phyloP scores from a whole-genome alignment of 352 stramenopile genomes.

The Phytophthora ohioensis region DNA sequence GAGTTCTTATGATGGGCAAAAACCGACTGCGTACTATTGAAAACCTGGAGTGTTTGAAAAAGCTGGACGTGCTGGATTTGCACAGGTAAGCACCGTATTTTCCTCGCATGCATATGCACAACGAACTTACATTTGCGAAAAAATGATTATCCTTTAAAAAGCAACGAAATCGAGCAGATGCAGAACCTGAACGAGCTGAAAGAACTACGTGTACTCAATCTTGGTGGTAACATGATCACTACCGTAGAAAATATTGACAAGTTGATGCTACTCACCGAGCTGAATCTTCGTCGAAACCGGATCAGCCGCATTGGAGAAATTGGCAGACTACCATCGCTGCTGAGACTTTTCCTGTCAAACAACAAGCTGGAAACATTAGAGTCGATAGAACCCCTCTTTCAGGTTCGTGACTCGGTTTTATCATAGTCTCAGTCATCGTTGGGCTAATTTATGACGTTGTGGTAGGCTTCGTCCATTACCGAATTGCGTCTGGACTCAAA shows the following conservation, averaged over 20 bases:
- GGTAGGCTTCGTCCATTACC: constrained; percentile 66
- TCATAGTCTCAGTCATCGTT: not conserved
- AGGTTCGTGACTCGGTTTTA: constrained; percentile 31
- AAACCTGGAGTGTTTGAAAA: constrained; percentile 84
- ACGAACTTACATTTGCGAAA: not conserved
- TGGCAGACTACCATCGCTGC: constrained; percentile 75
- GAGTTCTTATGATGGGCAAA: constrained; percentile 94
- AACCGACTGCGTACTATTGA: constrained; percentile 86
- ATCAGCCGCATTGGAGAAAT: constrained; percentile 72
- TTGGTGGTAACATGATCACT: constrained; percentile 87
- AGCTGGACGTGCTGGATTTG: constrained; percentile 93
- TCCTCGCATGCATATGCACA: not conserved
- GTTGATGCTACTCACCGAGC: constrained; percentile 86
- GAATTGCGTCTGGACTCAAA: constrained; percentile 92
- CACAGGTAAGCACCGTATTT: constrained; percentile 61
- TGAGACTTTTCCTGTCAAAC: constrained; percentile 92
- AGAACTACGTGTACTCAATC: constrained; percentile 92
- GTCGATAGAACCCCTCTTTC: constrained; percentile 75
- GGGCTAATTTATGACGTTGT: not conserved
- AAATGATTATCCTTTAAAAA: constrained; percentile 8
- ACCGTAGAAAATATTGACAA: constrained; percentile 83
- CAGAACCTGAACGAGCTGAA: constrained; percentile 87
- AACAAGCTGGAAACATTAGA: constrained; percentile 87
- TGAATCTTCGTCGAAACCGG: constrained; percentile 90
- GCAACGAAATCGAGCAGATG: constrained; percentile 91